Evolutionary conservation across 148 eudicot species (phyloP).

Genomic region (Rhododendron simsii): DNA sequence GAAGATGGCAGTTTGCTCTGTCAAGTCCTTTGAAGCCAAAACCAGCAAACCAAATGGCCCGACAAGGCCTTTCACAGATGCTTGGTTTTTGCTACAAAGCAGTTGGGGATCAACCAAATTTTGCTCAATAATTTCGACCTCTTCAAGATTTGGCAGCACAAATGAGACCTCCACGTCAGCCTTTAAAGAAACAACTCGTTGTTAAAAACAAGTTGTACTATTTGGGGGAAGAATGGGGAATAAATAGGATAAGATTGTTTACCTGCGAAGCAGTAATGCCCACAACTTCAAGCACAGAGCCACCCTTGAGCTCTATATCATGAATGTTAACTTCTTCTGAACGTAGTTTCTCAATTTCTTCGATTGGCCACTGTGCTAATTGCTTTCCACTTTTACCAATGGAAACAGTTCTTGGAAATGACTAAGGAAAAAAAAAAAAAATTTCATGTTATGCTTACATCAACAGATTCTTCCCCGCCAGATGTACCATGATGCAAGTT

Average conservation of each 20-base stretch:
- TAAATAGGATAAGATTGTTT: neutral
- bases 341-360: slow-evolving; percentile 17
- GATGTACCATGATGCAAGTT: neutral
- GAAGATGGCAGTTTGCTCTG: slow-evolving; percentile 27
- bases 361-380: slow-evolving; percentile 19
- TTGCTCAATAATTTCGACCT: slow-evolving; percentile 11
- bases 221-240: neutral
- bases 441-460: neutral
- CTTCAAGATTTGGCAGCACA: slow-evolving; percentile 15
- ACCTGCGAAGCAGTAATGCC: slow-evolving; percentile 26
- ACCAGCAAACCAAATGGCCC: slow-evolving; percentile 30
- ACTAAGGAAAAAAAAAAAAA: neutral
- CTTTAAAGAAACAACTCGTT: slow-evolving; percentile 2
- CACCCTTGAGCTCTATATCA: slow-evolving; percentile 12
- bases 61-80: slow-evolving; percentile 5
- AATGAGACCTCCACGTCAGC: slow-evolving; percentile 25
- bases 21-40: slow-evolving; percentile 21
- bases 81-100: slow-evolving; percentile 10
- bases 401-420: slow-evolving; percentile 16
- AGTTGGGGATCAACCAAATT: slow-evolving; percentile 16
- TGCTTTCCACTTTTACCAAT: slow-evolving; percentile 13
- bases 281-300: slow-evolving; percentile 9
- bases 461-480: neutral
- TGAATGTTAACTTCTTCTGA: neutral
- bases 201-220: neutral